phyloP scores from a whole-genome alignment of 495 filamentous ascomycete genomes.

The Lineolata rhizophorae region DNA sequence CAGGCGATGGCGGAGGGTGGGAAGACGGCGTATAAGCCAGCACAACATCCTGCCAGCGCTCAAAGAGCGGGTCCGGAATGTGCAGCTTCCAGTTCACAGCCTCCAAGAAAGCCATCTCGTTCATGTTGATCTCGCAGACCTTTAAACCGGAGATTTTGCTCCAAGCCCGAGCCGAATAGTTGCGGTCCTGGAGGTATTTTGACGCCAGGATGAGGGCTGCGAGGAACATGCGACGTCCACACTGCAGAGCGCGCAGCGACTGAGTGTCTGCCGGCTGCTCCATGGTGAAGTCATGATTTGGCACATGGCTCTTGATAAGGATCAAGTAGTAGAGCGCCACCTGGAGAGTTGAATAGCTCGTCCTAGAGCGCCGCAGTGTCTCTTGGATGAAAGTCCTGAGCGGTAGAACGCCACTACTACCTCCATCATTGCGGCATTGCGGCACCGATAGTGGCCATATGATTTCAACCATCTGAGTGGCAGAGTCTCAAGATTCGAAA shows the following conservation, averaged over 20 bases:
- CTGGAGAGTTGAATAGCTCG: constrained; percentile 91
- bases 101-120: constrained; percentile 79
- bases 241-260: constrained; percentile 65
- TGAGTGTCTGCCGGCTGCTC: constrained; percentile 62
- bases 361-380: constrained; percentile 79
- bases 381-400: constrained; percentile 93
- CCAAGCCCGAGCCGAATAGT: constrained; percentile 93
- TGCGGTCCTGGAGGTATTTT: constrained; percentile 94
- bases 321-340: constrained; percentile 93
- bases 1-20: constrained; percentile 31
- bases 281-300: constrained; percentile 61
- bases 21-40: constrained; percentile 55
- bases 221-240: constrained; percentile 93
- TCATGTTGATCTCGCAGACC: constrained; percentile 81
- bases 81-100: constrained; percentile 90
- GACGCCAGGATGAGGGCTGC: constrained; percentile 82
- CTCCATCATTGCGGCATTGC: constrained; percentile 26
- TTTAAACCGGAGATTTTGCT: constrained; percentile 93
- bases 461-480: constrained; percentile 87
- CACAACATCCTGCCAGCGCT: constrained; percentile 82
- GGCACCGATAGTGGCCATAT: constrained; percentile 76
- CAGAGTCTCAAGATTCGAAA: constrained; percentile 49
- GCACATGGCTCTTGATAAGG: constrained; percentile 79
- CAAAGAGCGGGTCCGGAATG: constrained; percentile 69
- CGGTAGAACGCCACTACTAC: constrained; percentile 51